A percentile compares a stretch with the other conserved stretches of the same genome.
Conservation (phyloP, 257 asterid genomes). For the Gentiana straminea region DNA sequence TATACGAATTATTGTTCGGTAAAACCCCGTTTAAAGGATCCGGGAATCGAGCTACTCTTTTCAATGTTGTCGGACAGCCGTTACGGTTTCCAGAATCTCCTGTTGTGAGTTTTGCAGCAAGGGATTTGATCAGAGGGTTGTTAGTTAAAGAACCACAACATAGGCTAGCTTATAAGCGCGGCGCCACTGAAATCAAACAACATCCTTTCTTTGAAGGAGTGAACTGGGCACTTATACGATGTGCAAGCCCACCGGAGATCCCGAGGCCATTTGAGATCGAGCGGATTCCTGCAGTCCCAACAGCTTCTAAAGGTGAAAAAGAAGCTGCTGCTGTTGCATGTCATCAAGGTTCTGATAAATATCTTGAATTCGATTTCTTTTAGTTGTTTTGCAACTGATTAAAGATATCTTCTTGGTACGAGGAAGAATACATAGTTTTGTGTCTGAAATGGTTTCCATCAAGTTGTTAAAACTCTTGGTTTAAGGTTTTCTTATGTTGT, state of each 20-base stretch:
- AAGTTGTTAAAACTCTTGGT: neutral
- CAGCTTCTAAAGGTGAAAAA: conserved; percentile 23
- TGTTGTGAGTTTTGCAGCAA: conserved; percentile 60
- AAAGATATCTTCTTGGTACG: conserved; percentile 12
- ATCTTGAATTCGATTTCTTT: conserved; percentile 78
- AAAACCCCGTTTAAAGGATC: conserved; percentile 82
- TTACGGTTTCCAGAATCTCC: conserved; percentile 73
- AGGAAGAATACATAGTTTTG: conserved; percentile 12
- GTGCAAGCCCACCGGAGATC: conserved; percentile 82
- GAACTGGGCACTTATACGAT: conserved; percentile 77
- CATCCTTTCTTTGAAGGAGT: conserved; percentile 92
- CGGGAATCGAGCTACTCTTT: conserved; percentile 56
- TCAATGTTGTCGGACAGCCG: conserved; percentile 81
- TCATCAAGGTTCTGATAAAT: conserved; percentile 39
- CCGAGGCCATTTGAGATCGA: conserved; percentile 61
- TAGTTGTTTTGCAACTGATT: conserved; percentile 17
- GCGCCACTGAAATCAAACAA: conserved; percentile 80
- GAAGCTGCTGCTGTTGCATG: conserved; percentile 25
- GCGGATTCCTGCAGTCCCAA: conserved; percentile 28
- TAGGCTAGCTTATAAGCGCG: conserved; percentile 65
- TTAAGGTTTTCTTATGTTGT: conserved; percentile 1
- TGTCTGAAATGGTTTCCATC: conserved; percentile 4
- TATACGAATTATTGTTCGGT: conserved; percentile 64
- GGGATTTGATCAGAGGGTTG: conserved; percentile 71
- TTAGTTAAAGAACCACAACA: conserved; percentile 81